phyloP scores from a whole-genome alignment of 1,139 yeast species.

The Yamadazyma dendronema region DNA sequence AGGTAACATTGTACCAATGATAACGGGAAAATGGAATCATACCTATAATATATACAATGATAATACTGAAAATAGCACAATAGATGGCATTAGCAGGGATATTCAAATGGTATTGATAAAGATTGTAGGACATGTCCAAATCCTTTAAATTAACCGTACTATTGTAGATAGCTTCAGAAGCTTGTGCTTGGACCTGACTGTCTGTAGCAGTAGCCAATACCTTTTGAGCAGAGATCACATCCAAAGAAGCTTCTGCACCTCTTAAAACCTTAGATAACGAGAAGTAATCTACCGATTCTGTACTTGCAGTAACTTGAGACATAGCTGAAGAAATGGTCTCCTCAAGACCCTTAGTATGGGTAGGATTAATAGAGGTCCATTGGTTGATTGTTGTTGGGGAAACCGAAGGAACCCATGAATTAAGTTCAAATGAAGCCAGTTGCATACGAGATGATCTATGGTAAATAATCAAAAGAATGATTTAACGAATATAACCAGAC shows the following conservation, averaged over 20 bases:
- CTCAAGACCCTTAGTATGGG: constrained; percentile 20
- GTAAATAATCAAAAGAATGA: too few species aligned
- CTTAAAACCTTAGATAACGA: constrained; percentile 26
- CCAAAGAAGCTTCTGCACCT: constrained; percentile 39
- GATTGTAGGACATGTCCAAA: constrained; percentile 23
- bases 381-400: constrained; percentile 19
- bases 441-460: too few species aligned
- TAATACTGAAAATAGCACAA: constrained; percentile 25
- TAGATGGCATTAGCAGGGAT: constrained; percentile 33
- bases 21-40: constrained; percentile 26
- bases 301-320: constrained; percentile 13
- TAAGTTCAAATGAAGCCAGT: too few species aligned
- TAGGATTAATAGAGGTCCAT: constrained; percentile 22
- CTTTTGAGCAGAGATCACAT: constrained; percentile 32
- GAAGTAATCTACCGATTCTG: constrained; percentile 11
- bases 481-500: too few species aligned
- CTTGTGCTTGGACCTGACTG: constrained; percentile 23
- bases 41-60: constrained; percentile 21
- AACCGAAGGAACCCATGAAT: constrained; percentile 26
- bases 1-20: constrained; percentile 33
- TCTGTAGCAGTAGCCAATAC: constrained; percentile 43
- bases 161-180: constrained; percentile 31
- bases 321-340: constrained; percentile 19
- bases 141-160: constrained; percentile 33
- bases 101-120: constrained; percentile 24